Evolutionary conservation across 129 eudicot genomes (phyloP), one percentile per base, ranked within the genome.

Genomic region (Arctium lappa): DNA sequence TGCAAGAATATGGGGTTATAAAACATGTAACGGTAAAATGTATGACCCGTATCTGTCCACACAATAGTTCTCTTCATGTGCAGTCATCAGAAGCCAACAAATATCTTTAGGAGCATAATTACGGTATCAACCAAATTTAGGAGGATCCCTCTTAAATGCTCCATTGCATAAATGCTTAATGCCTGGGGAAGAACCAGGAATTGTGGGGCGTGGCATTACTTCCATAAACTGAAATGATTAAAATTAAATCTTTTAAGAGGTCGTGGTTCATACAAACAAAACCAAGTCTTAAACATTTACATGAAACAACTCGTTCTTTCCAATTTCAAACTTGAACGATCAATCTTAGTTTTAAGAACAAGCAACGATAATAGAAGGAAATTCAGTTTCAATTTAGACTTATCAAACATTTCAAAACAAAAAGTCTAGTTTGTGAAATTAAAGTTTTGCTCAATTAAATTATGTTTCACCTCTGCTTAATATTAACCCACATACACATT

Each of bases 21-120:
- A 81, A 73, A 70, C 32, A 46, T 29, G 70, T 60, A 40, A 60
- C 3, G 4, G 38, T 81, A n/a, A 22, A 77, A 80, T 93, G 77
- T 91, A 77, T 81, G 92, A 80, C 95, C 90, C 90, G 91, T 94
- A 92, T 91, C 93, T 88, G 97, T 90, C 95, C 89, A 85, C 95
- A 92, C 92, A 89, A 88, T 77, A 78, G 30, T 60, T 75, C 98
- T 92, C 53, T 77, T 74, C 73, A 88, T 86, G 88, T 86, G 92
- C 68, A 85, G 98, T 92, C 97, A 94, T 90, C 97, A 92, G 90
- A 94, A 86, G 90, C 94, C 94, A 90, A 63, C 42, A 62, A 69
- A 60, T 88, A 87, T 30, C 71, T 92, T 69, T 92, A 77, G 94
- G 97, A 92, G 97, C 92, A 83, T 29, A 75, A 86, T 87, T 73